Base-by-base conservation (phyloP, 495 filamentous ascomycete species). In the Talaromyces wortmannii region DNA sequence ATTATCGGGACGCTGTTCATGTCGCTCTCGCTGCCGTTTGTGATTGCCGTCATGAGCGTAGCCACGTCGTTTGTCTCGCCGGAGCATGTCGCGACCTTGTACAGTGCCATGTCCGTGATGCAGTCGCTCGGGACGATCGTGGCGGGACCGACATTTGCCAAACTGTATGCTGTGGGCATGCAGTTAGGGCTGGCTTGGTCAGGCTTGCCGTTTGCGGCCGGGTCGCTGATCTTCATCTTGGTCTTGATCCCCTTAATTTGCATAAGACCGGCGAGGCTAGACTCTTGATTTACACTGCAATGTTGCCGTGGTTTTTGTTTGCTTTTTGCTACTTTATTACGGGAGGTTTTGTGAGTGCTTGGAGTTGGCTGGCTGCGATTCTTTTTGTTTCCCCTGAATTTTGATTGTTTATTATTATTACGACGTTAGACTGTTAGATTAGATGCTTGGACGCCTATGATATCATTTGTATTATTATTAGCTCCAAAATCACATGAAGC, bases 131-230 rank as follows among this genome's bases (percentile, higher is more conserved):
- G 72, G 0, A 55, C 42, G 7, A 43, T 75, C 15, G 33, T 73
- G 31, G 59, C 71, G 0, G 65, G 71, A 3, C 74, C 74, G 3
- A 47, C 71, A 10, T 64, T 75, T 13, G 64, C 65, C 31, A 63
- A 67, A 12, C 54, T 64, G 10, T 77, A 73, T 56, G 59, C 59
- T 4, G 52, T 67, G 32, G 74, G 71, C 7, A 65, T 77, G 66
- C 69, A 70, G 51, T 50, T 68, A 7, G 72, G 71, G 17, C 52
- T 63, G 44, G 58, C 48, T 3, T 72, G 67, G 67, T 56, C 65
- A 48, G 69, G 69, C 4, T 53, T 72, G 7, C 69, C 69, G 7
- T 72, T 45, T 36, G 43, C 43, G 7, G 18, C 32, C 15, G 43
- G 40, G 4, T 53, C 52, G 17, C 10, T 45, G 5, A 15, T 53